A percentile compares a stretch with the other conserved stretches of the same genome.
Conservation (phyloP, 805 yeast species). For the Pichia occidentalis region DNA sequence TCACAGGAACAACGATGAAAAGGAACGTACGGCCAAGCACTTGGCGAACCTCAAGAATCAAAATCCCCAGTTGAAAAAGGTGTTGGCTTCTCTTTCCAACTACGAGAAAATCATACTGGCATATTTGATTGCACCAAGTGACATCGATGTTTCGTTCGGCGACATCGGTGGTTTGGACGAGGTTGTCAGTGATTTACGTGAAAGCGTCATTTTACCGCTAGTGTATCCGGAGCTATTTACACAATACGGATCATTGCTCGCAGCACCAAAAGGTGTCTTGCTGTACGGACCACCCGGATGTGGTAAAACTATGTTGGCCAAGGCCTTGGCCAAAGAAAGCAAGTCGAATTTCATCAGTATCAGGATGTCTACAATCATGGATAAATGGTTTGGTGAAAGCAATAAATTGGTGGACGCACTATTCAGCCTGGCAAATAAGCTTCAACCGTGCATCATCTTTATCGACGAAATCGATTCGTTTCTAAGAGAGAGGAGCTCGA, state of each 20-base stretch:
- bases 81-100: slow-evolving; percentile 38
- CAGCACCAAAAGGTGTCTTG: slow-evolving; percentile 91
- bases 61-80: slow-evolving; percentile 53
- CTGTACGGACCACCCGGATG: slow-evolving; percentile 97
- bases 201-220: slow-evolving; percentile 82
- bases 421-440: slow-evolving; percentile 79
- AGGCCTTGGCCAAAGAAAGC: slow-evolving; percentile 87
- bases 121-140: slow-evolving; percentile 77
- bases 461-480: slow-evolving; percentile 96
- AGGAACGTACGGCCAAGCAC: slow-evolving; percentile 52
- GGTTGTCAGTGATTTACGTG: slow-evolving; percentile 79
- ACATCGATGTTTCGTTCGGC: slow-evolving; percentile 64
- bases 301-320: slow-evolving; percentile 96
- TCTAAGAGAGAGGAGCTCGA: slow-evolving; percentile 72
- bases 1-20: slow-evolving; percentile 48
- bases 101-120: slow-evolving; percentile 77
- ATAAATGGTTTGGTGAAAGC: slow-evolving; percentile 96
- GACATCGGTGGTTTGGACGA: slow-evolving; percentile 88
- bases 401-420: slow-evolving; percentile 91
- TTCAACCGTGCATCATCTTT: slow-evolving; percentile 91
- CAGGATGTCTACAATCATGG: slow-evolving; percentile 90
- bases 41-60: slow-evolving; percentile 49
- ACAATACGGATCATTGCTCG: slow-evolving; percentile 60
- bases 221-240: slow-evolving; percentile 70
- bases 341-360: slow-evolving; percentile 88